Evolutionary conservation across 1,284 basidiomycete species (phyloP), one percentile per base, ranked within the genome.

Genomic region (Naganishia cerealis): DNA sequence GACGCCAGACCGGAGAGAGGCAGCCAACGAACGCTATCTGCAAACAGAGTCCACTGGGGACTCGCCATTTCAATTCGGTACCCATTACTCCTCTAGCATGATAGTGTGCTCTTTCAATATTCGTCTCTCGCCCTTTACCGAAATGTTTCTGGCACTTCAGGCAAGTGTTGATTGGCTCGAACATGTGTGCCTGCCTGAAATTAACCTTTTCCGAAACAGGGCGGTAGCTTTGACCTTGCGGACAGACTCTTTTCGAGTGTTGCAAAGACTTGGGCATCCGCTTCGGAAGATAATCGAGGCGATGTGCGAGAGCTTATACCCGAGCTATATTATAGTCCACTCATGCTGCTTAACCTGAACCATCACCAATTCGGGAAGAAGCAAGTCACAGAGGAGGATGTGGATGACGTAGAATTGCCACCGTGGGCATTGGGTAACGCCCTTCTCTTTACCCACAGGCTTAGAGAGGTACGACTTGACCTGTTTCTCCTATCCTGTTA

Each of bases 31-130:
- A 58, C 86, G 93, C 36, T 96, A 94, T 74, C 81, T 82, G 52
- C 91, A 88, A 71, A 83, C 92, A 16, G 83, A 90, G 75, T 88
- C 92, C 65, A 89, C 94, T 0, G 90, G 82, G 4, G 92, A 94
- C 81, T 84, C 86, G 57, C 92, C 93, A 0, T 94, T 94, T 82
- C 91, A 96, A 75, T 94, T 92, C 72, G 92, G 81, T 57, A 97
- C 94, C 0, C 94, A 97, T 77, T 98, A 94, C 77, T 92, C 91
- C 73, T 95, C 92, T 6, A 95, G 93, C 0, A 95, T 96, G 89
- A 96, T 94, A 69, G 92, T 95, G 40, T 95, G 93, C 81, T 93
- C 95, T 72, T 97, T 91, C 81, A 82, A 97, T 75, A 95, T 98
- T 70, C 86, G 94, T 13, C 81, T 95, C 73, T 87, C 90, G 12